Base-by-base conservation (phyloP, 805 yeast species). In the Wickerhamomyces mucosus region DNA sequence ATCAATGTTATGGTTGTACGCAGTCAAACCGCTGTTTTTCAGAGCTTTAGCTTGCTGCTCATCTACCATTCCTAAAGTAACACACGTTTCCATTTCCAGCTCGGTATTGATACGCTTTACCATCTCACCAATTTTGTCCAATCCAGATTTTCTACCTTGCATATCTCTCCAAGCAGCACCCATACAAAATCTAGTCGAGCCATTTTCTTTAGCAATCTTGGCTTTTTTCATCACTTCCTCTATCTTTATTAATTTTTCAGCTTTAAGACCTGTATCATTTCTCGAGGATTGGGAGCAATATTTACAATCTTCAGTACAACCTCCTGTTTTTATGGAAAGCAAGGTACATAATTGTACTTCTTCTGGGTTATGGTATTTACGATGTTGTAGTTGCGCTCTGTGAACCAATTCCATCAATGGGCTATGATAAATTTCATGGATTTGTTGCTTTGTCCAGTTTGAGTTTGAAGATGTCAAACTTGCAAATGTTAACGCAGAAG, bases 141-240 rank as follows among this genome's bases (percentile, higher is more conserved):
- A 49, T 1, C 79, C 84, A 13, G 74, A 67, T 51, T 78, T 80
- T 29, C 92, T 61, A 13, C 92, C 89, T 29, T 61, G 60, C 92
- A 81, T 81, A 39, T 79, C 89, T 51, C 92, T 67, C 92, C 89
- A 82, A 3, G 92, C 92, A 9, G 89, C 84, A 28, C 92, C 92
- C 75, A 81, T 70, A 50, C 92, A 81, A 49, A 81, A 81, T 41
- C 92, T 62, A 0, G 92, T 81, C 2, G 80, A 68, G 0, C 89
- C 89, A 41, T 79, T 78, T 6, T 44, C 58, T 43, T 77, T 75
- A 10, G 92, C 88, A 31, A 64, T 66, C 33, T 55, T 58, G 1
- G 92, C 92, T 20, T 72, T 77, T 31, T 57, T 62, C 42, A 76
- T 53, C 1, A 81, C 88, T n/a, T 64, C 63, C 5, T 78, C 85